Base-by-base conservation (phyloP, 208 protist genomes). In the Acanthamoeba rhysodes region DNA sequence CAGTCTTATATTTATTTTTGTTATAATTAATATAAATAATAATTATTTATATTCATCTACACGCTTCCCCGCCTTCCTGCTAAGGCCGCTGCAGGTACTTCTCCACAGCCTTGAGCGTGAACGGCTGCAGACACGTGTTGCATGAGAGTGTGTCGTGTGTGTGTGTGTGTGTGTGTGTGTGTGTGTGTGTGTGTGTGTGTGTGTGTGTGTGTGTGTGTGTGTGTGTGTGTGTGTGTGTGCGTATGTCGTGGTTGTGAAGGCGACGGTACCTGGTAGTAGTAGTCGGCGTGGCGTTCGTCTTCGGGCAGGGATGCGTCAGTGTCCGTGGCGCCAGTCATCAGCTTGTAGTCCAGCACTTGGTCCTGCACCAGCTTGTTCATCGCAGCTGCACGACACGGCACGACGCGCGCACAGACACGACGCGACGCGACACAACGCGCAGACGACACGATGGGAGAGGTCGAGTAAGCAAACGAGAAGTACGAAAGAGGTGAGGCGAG, bases 311-410 rank as follows among this genome's bases (percentile, higher is more conserved):
- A 68, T 0, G 62, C 10, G 0, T 27, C 20, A 5, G 59, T 50
- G 62, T 68, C 64, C 59, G 55, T 93, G 22, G 87, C 87, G 1
- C 87, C 87, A 2, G 55, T 50, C 64, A 93, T 76, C 32, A 93
- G 37, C 87, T 74, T 27, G 32, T 93, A 93, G 37, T 93, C 87
- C n/a, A 57, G 4, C 59, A 93, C 87, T 34, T 93, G 87, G 37
- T 68, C n/a, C 87, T 76, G 14, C 62, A 93, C 87, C 87, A 93
- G 59, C 64, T 93, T 93, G 87, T 93, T 93, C 62, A 93, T 68
- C 55, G 64, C 32, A 4, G 82, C 55, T 90, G 32, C 70, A 41
- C 70, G 7, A n/a, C 59, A 20, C 20, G n/a, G 6, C 59, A 72
- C 29, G n/a, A n/a, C n/a, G n/a, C n/a, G n/a, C n/a, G n/a, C n/a